phyloP scores from a whole-genome alignment of 75 land plant genomes.

The Pinus tabuliformis region DNA sequence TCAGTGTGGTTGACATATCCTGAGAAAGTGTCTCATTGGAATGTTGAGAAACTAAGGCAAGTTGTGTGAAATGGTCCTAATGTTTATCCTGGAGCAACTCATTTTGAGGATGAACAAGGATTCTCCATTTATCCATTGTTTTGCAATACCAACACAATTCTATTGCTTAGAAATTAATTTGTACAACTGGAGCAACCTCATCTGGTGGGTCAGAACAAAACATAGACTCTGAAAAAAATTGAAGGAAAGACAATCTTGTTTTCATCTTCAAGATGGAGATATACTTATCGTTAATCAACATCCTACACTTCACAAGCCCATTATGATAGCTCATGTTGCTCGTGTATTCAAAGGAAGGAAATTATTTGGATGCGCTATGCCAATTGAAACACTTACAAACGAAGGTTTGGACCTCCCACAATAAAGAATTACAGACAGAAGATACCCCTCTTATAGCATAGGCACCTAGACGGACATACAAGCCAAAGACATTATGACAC shows the following conservation, averaged over 20 bases:
- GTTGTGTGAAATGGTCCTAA: slow-evolving; percentile 75
- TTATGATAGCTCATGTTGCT: too few species aligned
- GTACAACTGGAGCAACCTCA: slow-evolving; percentile 50
- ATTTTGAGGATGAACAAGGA: slow-evolving; percentile 58
- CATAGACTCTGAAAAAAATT: slow-evolving; percentile 27
- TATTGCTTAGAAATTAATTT: slow-evolving; percentile 67
- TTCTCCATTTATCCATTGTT: slow-evolving; percentile 32
- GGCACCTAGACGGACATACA: too few species aligned
- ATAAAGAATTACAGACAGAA: too few species aligned
- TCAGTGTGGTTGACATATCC: slow-evolving; percentile 87
- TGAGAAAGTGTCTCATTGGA: slow-evolving; percentile 96
- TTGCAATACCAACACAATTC: slow-evolving; percentile 37
- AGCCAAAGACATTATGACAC: too few species aligned
- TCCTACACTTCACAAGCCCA: not conserved
- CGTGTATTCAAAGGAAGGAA: too few species aligned
- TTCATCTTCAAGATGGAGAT: slow-evolving; percentile 93
- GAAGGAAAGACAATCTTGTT: slow-evolving; percentile 73
- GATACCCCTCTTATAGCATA: too few species aligned
- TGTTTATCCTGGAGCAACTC: slow-evolving; percentile 89
- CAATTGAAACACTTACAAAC: too few species aligned
- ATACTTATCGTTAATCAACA: slow-evolving; percentile 93
- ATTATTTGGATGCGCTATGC: too few species aligned
- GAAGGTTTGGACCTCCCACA: too few species aligned
- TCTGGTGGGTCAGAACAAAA: slow-evolving; percentile 30
- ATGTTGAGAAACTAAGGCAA: slow-evolving; percentile 51